Base-by-base conservation (phyloP, 495 filamentous ascomycete species). In the Penicillium silybi region DNA sequence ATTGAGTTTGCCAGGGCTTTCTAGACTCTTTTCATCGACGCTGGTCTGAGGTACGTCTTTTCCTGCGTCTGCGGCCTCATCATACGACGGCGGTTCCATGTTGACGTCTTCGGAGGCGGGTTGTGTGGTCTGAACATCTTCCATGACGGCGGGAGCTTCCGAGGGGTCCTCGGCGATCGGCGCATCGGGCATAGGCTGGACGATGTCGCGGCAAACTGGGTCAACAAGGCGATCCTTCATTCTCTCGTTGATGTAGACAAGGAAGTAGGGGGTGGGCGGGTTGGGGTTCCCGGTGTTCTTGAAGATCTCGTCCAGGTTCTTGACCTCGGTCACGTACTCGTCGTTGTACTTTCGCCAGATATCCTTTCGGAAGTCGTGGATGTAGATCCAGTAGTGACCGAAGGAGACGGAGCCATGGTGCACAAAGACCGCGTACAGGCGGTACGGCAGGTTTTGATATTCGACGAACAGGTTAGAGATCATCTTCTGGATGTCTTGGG, bases 301-400 rank as follows among this genome's bases (percentile, higher is more conserved):
- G 64, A 95, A 87, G 42, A 97, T 85, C 59, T 83, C 77, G 51
- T 72, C 70, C 50, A 70, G 59, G 60, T 82, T 77, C 26, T 65
- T 82, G 58, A 88, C 80, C 52, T 87, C 82, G 0, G 82, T 84
- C 23, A 98, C 91, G 18, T 76, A 75, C 22, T 85, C 85, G 62
- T 98, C 93, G 65, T 98, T 97, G 76, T 97, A 98, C 61, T 88
- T 89, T 44, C 89, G 86, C 90, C 93, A 98, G 41, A 92, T 70
- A 16, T 85, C 75, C 32, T 80, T 76, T 47, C 83, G 75, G 65
- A 95, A 95, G 67, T 97, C 93, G 63, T 83, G 86, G 58, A 98
- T 95, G 77, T 91, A 97, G 51, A 97, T 90, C 83, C 89, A 99
- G 73, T 97, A 99, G 67, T 98, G 93, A 1, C 93, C 93, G 44